Evolutionary conservation across 1,284 basidiomycete genomes (phyloP), one percentile per base, ranked within the genome.

Genomic region (Schizopora paradoxa): DNA sequence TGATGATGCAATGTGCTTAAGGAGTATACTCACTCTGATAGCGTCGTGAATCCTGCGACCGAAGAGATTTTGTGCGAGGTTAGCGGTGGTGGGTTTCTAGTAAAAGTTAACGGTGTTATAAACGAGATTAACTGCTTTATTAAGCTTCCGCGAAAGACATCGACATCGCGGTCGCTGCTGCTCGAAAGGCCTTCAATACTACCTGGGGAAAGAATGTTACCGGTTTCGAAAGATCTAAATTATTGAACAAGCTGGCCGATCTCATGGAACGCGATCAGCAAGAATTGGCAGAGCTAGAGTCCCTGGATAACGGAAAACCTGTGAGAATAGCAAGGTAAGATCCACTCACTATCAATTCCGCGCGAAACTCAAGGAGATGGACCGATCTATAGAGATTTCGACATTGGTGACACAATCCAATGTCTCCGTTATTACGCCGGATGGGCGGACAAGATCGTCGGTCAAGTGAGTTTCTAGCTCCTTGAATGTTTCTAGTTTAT

Each of bases 191-290:
- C 4, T 91, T 90, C 72, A 80, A 85, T 51, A 89, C 83, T 5
- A 83, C 85, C 23, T 96, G 93, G 92, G 93, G 92, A 13, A 84
- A 85, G 64, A 90, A 91, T 54, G 77, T 87, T 43, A 82, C 89
- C 10, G 88, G 87, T 27, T 77, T 82, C 45, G 82, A 92, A 66
- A 79, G 94, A 44, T 82, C 87, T 27, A 77, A 76, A 47, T 69
- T 94, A 38, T 67, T 96, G 32, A 77, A 86, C 68, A 89, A 86
- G 62, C 79, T 97, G 32, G 95, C 94, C 33, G 91, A 96, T 61
- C 74, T 95, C 53, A 89, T 98, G 51, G 94, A 98, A 66, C 74
- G 84, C 54, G 83, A 96, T 63, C 70, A 78, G 14, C 76, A 88
- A 62, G 70, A 77, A 51, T 76, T 91, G 16, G 86, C 81, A 4